These are phyloP conservation scores for Yamadazyma jaroonii DNA, from an alignment of 1,139 yeast genomes.

Conservation along the genomic window DNA sequence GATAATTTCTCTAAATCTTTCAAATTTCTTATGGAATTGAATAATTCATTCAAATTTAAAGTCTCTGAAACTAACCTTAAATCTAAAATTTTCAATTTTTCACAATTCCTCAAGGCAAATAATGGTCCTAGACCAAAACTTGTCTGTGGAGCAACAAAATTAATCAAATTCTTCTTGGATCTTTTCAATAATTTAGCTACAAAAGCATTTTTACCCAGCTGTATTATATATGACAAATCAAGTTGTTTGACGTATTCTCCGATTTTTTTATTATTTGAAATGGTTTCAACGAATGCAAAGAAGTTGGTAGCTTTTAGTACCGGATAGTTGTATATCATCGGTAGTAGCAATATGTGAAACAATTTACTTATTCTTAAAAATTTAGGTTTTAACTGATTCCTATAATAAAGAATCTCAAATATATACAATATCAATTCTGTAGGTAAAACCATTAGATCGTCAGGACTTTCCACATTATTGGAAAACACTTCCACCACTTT, in stretches of 20 bases:
- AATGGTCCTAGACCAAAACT: slow-evolving; percentile 91
- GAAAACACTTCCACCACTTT: slow-evolving; percentile 8
- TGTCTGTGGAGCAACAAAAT: slow-evolving; percentile 89
- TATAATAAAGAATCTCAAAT: slow-evolving; percentile 36
- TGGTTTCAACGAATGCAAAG: slow-evolving; percentile 66
- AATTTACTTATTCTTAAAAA: slow-evolving; percentile 59
- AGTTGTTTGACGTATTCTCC: slow-evolving; percentile 50
- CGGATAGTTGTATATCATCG: slow-evolving; percentile 65
- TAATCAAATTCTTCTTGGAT: slow-evolving; percentile 59
- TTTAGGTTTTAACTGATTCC: slow-evolving; percentile 43
- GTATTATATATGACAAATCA: slow-evolving; percentile 77
- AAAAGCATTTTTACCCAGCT: slow-evolving; percentile 89
- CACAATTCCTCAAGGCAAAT: slow-evolving; percentile 71
- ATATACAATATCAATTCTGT: slow-evolving; percentile 59
- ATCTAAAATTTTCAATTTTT: slow-evolving; percentile 62
- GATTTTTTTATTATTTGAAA: slow-evolving; percentile 43
- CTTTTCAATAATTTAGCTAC: slow-evolving; percentile 80
- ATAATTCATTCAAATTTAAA: slow-evolving; percentile 74
- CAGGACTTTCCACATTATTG: not conserved
- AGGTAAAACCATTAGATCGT: slow-evolving; percentile 41
- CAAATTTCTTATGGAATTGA: slow-evolving; percentile 66
- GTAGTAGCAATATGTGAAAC: slow-evolving; percentile 59
- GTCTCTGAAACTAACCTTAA: slow-evolving; percentile 90
- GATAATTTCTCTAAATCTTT: slow-evolving; percentile 67
- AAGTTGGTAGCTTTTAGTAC: slow-evolving; percentile 65